These are phyloP conservation scores for Solanum medicagineum DNA, from an alignment of 257 asterid species.

Conservation along the genomic window DNA sequence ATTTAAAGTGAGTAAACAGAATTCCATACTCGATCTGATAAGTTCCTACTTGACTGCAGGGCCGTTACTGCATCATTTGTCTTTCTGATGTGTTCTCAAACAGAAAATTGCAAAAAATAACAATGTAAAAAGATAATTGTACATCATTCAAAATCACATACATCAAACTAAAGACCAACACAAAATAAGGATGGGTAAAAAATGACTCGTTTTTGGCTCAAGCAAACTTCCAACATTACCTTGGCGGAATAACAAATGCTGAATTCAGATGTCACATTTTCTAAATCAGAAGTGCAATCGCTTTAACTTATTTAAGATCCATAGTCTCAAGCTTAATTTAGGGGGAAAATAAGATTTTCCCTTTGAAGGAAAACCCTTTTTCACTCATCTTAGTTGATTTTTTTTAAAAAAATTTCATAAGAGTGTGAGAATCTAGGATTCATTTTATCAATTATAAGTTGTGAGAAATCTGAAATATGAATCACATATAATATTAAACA, in stretches of 20 bases:
- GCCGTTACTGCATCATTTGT: no score
- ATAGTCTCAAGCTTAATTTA: not conserved
- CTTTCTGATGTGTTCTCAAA: not conserved
- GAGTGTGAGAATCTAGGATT: not conserved
- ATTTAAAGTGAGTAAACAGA: no score
- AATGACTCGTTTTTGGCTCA: not conserved
- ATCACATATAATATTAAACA: not conserved
- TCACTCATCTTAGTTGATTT: not conserved
- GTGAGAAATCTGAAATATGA: not conserved
- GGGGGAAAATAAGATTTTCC: not conserved
- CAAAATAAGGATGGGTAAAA: not conserved
- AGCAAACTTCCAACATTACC: not conserved
- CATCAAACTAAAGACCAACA: no score
- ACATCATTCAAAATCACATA: not conserved
- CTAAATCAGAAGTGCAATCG: not conserved
- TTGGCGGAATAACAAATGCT: not conserved
- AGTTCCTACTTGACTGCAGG: no score
- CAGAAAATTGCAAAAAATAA: not conserved
- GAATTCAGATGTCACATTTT: not conserved
- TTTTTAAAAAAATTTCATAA: not conserved
- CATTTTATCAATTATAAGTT: not conserved
- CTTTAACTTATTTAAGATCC: not conserved
- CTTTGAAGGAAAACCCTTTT: not conserved
- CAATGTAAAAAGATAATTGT: not conserved
- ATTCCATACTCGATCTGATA: no score